Base-by-base conservation (phyloP, 2,329 filamentous ascomycete species). In the Fusarium chuoi region DNA sequence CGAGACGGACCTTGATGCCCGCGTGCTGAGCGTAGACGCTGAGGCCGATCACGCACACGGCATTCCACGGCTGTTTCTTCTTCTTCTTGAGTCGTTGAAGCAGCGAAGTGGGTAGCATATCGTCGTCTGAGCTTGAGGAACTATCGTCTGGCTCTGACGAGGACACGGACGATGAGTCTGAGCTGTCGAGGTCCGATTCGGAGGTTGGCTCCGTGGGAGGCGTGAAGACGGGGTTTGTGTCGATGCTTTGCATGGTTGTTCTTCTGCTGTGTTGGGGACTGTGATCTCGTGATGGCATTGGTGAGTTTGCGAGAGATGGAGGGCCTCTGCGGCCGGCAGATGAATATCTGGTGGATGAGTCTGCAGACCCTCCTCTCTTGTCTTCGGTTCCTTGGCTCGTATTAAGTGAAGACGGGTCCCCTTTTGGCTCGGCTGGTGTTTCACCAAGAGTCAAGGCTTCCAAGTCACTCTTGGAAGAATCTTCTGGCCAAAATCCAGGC, bases 31-130 rank as follows among this genome's bases (percentile, higher is more conserved):
- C 78, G 62, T 84, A 85, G 15, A 84, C 83, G 13, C 82, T 75
- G 18, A 85, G 76, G 14, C 82, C 82, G 44, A 84, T 73, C 15
- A 85, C 83, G 57, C 82, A 84, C 30, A 84, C 82, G n/a, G 83
- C 81, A 45, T 85, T 84, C 83, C 83, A 85, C 3, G 81, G 81
- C 15, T 77, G 68, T 12, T 78, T 76, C 45, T 79, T 74, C 28
- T 45, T 68, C 39, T 52, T 35, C 17, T 52, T 55, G 17, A 55
- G 17, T 33, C 39, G 33, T 8, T 45, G 24, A 18, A 48, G 38
- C 20, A 56, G 18, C 39, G 52, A 54, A 12, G 48, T 59, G 2
- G 61, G 36, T 13, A 65, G 58, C 18, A 35, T 52, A 33, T 75
- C 75, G 41, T 59, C 66, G 28, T 80, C 76, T 18, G 73, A 72